Base-by-base conservation (phyloP, 1,139 yeast species). In the Saccharomyces hybrid region DNA sequence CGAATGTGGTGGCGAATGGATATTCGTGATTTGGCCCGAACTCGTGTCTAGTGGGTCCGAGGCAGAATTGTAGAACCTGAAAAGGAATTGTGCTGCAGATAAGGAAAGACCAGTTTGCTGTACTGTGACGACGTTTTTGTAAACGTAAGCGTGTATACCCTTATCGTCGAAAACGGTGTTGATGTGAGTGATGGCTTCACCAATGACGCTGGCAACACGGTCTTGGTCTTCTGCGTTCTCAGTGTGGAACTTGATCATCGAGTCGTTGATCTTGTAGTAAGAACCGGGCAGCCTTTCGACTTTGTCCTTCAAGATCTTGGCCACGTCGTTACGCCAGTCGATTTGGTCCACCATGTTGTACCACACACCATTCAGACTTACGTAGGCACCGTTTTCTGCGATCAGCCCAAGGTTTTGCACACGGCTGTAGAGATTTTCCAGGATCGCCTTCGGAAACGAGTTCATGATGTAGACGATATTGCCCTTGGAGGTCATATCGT, bases 351-450 rank as follows among this genome's bases (percentile, higher is more conserved):
- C 80, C 48, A 88, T 74, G 2, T 87, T 77, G 38, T 81, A 72
- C 97, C 97, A 91, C 14, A 74, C 73, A 12, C 67, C 66, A 9
- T 67, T 62, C 27, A 85, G 65, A 64, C 80, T 83, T 31, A 86
- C 79, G 57, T 72, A 75, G 0, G 90, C 95, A 42, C 98, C 98
- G 66, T 86, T 84, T 69, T 91, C 98, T 0, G 97, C 96, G 60
- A 91, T 83, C 52, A 91, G 74, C 0, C 98, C 98, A 38, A 91
- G 67, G 47, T 80, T 80, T 1, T 86, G 82, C 11, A 83, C 78
- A 58, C 90, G 79, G 42, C 85, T 77, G 71, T 84, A 90, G 53
- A 83, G 71, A 51, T 87, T 76, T 60, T 86, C 88, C 65, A 90
- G 73, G 47, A 83, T 86, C 2, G 77, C 71, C 57, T 86, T 77